phyloP scores from a whole-genome alignment of 768 basidiomycete genomes.

The Boletus edulis region DNA sequence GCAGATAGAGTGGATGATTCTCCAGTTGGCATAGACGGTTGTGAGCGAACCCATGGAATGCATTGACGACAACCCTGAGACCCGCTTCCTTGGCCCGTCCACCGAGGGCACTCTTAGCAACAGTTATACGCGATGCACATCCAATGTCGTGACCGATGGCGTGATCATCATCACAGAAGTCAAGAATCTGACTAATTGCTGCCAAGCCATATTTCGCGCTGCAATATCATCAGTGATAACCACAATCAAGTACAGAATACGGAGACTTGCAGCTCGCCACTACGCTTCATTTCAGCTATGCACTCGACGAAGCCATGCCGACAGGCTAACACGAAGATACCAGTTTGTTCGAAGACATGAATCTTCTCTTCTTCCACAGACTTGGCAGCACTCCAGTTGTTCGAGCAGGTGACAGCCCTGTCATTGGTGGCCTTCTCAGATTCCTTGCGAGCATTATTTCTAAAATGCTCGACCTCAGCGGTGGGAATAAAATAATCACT shows the following conservation, averaged over 20 bases:
- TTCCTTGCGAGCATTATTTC: background rate
- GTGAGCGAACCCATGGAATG: background rate
- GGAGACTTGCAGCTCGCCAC: background rate
- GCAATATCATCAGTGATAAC: background rate
- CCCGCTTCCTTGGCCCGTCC: background rate
- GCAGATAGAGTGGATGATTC: background rate
- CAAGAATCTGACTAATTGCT: background rate
- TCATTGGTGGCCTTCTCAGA: too few species aligned
- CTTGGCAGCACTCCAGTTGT: background rate
- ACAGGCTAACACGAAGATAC: background rate
- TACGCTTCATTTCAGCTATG: background rate
- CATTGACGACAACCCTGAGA: background rate
- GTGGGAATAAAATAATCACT: background rate
- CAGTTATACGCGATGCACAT: background rate
- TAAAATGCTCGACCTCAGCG: background rate
- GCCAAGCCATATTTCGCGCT: background rate
- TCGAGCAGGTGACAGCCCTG: background rate
- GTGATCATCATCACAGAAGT: background rate
- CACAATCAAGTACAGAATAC: background rate
- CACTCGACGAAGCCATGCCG: background rate
- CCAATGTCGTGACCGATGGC: background rate
- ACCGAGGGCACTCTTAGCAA: background rate
- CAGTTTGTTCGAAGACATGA: background rate
- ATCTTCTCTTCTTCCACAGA: background rate
- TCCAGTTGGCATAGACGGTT: background rate